Conservation (phyloP, 805 yeast genomes). For the Metschnikowia colocasiae region DNA sequence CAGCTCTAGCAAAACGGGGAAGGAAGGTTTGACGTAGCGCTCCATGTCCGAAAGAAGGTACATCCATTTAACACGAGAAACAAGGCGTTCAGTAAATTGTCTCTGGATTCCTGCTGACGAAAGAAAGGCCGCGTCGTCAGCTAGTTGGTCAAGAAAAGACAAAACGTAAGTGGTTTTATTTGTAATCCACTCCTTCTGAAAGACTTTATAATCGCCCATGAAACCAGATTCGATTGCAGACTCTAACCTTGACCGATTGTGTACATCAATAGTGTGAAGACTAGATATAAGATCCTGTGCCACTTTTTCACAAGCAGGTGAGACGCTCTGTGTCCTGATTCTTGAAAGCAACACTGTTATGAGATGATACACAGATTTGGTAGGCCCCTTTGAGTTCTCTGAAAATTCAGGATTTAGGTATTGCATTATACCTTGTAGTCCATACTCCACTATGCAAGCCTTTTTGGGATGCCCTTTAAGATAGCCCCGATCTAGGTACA, state of each 20-base stretch:
- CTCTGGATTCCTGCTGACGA: constrained; percentile 9
- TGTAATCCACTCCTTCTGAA: constrained; percentile 19
- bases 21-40: constrained; percentile 16
- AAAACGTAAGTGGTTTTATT: constrained; percentile 11
- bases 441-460: constrained; percentile 24
- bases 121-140: constrained; percentile 14
- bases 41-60: constrained; percentile 28
- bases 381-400: neutral
- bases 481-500: constrained; percentile 36
- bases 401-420: neutral
- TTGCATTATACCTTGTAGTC: constrained; percentile 14
- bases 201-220: constrained; percentile 14
- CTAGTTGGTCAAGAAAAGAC: constrained; percentile 8
- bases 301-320: neutral
- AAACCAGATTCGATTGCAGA: constrained; percentile 13
- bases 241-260: constrained; percentile 13
- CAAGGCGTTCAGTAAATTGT: constrained; percentile 19
- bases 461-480: constrained; percentile 31
- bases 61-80: constrained; percentile 27
- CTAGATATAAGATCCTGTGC: constrained; percentile 3
- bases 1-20: constrained; percentile 20
- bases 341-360: neutral
- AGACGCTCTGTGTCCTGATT: neutral
- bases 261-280: constrained; percentile 15
- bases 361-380: neutral